Base-by-base conservation (phyloP, 352 stramenopile species). In the Phytophthora hibernalis region DNA sequence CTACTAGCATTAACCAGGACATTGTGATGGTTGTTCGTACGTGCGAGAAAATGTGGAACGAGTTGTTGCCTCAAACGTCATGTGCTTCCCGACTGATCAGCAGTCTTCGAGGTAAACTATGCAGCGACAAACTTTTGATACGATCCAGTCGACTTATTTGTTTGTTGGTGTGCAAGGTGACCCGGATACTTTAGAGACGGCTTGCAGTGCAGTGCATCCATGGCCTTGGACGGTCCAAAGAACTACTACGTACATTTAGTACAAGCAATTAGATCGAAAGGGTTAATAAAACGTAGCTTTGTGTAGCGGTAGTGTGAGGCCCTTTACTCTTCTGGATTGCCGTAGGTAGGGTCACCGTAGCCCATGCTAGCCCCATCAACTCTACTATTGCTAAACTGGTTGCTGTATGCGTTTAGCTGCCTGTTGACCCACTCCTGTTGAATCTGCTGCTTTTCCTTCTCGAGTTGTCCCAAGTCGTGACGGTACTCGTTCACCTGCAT, bases 401-500 rank as follows among this genome's bases (percentile, higher is more conserved):
- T 74, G 43, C 50, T 77, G 33, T 65, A 61, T 9, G 61, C 12
- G 28, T 59, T 72, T 28, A 86, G 58, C 49, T 89, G 82, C 24
- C 51, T 43, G 26, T 79, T 53, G 22, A 95, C 62, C 86, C 85
- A 96, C 22, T 76, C 54, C 13, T 90, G 75, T 61, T 90, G 77
- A n/a, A 95, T 64, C 18, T 73, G 58, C 6, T 82, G 70, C 42
- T 87, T 85, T 50, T 96, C 76, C 21, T 69, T 76, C 42, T 92
- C 83, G 9, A 94, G 70, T 54, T 80, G 68, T 48, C 77, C 70
- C 40, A 89, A 63, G 9, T 96, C 85, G 54, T 79, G 75, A 1
- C 85, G 79, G 64, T 94, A 96, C 48, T 90, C 82, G 44, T 89
- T 82, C 21, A 97, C 89, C 61, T 98, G 89, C 72, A 96, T 85